Evolutionary conservation across 31 red algal species (phyloP).

Genomic region (Asparagopsis taxiformis): DNA sequence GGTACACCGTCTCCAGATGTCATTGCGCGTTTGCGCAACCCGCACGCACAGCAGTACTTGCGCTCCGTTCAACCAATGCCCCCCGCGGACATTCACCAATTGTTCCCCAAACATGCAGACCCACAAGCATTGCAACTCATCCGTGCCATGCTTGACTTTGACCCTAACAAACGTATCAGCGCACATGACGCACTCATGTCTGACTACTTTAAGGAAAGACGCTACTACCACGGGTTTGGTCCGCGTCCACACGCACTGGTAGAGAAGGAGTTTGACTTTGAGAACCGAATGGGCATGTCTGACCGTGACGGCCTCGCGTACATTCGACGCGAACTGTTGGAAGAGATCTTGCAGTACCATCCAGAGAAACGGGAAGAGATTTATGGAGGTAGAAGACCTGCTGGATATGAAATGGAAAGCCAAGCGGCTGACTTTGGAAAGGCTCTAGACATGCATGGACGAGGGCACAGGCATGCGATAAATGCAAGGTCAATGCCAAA

Average conservation of each 20-base stretch:
- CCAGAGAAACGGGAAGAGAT: constrained; percentile 85
- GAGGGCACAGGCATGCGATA: not conserved
- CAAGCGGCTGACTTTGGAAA: constrained; percentile 59
- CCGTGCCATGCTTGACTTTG: constrained; percentile 82
- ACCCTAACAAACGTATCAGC: constrained; percentile 75
- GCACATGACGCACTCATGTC: constrained; percentile 73
- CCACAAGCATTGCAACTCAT: constrained; percentile 72
- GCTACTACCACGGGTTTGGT: constrained; percentile 69
- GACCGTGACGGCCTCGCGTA: constrained; percentile 48
- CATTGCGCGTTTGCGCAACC: constrained; percentile 68
- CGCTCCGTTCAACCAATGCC: constrained; percentile 6
- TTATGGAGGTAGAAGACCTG: constrained; percentile 10
- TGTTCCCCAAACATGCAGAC: constrained; percentile 71
- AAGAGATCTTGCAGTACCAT: constrained; percentile 92
- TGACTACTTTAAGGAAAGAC: constrained; percentile 90
- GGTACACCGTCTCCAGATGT: constrained; percentile 69
- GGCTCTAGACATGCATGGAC: constrained; percentile 54
- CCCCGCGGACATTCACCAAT: constrained; percentile 20
- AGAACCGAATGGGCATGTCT: constrained; percentile 54
- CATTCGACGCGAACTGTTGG: constrained; percentile 74
- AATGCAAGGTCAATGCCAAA: constrained; percentile 38
- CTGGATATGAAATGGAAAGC: constrained; percentile 64
- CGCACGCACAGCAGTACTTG: constrained; percentile 49
- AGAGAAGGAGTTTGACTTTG: constrained; percentile 97
- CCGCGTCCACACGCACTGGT: constrained; percentile 45